phyloP scores from a whole-genome alignment of 2,329 filamentous ascomycete genomes.

The Tolypocladium nubicola region DNA sequence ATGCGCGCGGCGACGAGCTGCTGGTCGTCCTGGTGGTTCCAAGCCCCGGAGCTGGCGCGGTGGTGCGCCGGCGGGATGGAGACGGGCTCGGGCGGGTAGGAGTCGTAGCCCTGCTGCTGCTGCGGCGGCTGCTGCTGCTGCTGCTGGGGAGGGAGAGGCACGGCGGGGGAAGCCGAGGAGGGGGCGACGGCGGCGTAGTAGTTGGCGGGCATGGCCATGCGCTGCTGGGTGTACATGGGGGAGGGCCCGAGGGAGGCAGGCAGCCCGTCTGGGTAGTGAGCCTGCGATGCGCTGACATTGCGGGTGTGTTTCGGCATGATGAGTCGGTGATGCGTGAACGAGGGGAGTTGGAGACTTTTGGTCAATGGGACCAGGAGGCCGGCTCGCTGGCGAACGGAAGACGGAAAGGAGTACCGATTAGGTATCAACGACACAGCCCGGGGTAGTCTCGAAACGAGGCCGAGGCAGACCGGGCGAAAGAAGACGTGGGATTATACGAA shows the following conservation, averaged over 20 bases:
- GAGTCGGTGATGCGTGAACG: conserved; percentile 8
- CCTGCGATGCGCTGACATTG: conserved; percentile 23
- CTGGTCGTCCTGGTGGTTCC: conserved; percentile 66
- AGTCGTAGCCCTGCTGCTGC: conserved; percentile 24
- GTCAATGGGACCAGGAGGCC: conserved; percentile 4
- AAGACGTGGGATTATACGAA: background rate
- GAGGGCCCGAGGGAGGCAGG: conserved; percentile 30
- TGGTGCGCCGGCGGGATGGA: conserved; percentile 34
- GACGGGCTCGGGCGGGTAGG: conserved; percentile 23
- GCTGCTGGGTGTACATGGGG: conserved; percentile 30
- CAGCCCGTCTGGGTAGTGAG: conserved; percentile 22
- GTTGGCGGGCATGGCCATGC: conserved; percentile 25
- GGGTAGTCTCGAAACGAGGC: background rate
- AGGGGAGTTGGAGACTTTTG: background rate
- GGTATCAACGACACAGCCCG: background rate
- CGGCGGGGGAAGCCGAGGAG: conserved; percentile 16
- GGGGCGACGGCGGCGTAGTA: conserved; percentile 29
- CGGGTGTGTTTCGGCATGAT: conserved; percentile 37
- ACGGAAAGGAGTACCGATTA: conserved; percentile 8
- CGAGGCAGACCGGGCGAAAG: background rate
- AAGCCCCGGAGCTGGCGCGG: conserved; percentile 53
- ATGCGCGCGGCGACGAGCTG: conserved; percentile 61
- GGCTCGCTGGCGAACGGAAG: conserved; percentile 3
- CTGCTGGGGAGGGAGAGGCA: conserved; percentile 20
- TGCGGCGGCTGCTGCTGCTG: conserved; percentile 5